phyloP scores from a whole-genome alignment of 2,329 filamentous ascomycete genomes.

The Clarireedia paspali region DNA sequence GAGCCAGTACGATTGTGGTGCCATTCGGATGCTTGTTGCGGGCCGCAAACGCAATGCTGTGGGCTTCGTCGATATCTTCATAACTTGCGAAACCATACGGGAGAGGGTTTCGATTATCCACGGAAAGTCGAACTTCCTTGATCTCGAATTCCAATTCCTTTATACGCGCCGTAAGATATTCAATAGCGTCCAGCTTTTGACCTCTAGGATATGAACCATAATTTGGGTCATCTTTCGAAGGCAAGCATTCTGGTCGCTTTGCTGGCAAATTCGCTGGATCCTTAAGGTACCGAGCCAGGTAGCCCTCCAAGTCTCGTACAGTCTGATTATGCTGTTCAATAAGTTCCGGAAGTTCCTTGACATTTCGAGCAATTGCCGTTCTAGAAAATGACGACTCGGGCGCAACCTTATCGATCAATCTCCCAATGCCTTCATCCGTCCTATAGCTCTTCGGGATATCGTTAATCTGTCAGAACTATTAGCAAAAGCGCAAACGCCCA shows the following conservation, averaged over 20 bases:
- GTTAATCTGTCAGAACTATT: slow-evolving; percentile 50
- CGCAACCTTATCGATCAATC: slow-evolving; percentile 72
- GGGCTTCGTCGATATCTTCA: slow-evolving; percentile 78
- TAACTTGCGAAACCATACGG: slow-evolving; percentile 94
- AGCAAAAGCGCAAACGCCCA: neutral
- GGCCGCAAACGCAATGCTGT: slow-evolving; percentile 75
- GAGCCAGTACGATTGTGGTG: slow-evolving; percentile 69
- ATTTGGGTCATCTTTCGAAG: slow-evolving; percentile 70
- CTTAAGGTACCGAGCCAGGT: slow-evolving; percentile 84
- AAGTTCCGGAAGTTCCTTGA: slow-evolving; percentile 78
- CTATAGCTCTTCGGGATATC: slow-evolving; percentile 73
- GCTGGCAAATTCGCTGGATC: slow-evolving; percentile 74
- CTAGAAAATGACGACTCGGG: slow-evolving; percentile 72
- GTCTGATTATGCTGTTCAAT: slow-evolving; percentile 76
- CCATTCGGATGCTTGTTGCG: slow-evolving; percentile 76
- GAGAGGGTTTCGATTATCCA: slow-evolving; percentile 84
- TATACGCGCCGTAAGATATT: slow-evolving; percentile 83
- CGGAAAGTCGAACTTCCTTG: slow-evolving; percentile 68
- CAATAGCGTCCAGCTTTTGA: slow-evolving; percentile 85
- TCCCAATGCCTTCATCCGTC: slow-evolving; percentile 79
- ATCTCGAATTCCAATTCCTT: slow-evolving; percentile 75
- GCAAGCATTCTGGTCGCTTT: slow-evolving; percentile 68
- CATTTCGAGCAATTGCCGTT: slow-evolving; percentile 81
- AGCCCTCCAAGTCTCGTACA: slow-evolving; percentile 74
- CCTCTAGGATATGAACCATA: slow-evolving; percentile 55